phyloP scores from a whole-genome alignment of 2,329 filamentous ascomycete genomes.

The Raffaelea arxii region DNA sequence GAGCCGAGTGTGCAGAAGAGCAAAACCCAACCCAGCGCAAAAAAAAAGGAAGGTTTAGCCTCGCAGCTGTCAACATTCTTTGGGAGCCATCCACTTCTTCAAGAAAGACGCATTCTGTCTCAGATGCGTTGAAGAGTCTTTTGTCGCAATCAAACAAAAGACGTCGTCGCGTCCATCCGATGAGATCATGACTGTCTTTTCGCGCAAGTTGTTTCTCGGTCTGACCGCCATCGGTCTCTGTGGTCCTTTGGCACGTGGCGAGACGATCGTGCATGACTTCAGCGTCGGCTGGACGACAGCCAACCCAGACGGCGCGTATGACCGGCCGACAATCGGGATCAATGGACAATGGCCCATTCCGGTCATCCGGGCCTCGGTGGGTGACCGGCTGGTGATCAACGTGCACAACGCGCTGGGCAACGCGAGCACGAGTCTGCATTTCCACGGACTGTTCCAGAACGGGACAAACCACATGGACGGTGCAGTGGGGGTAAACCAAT shows the following conservation, averaged over 20 bases:
- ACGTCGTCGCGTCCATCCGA: background rate
- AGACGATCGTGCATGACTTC: slow-evolving; percentile 50
- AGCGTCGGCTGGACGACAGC: slow-evolving; percentile 61
- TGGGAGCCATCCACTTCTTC: too few relatives aligned
- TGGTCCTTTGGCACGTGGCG: slow-evolving; percentile 21
- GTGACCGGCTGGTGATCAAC: slow-evolving; percentile 50
- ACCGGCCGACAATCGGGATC: slow-evolving; percentile 60
- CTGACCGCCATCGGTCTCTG: background rate
- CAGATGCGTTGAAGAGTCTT: too few relatives aligned
- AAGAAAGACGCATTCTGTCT: too few relatives aligned
- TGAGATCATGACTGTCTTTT: background rate
- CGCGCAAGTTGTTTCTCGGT: background rate
- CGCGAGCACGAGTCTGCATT: slow-evolving; percentile 54
- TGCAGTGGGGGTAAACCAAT: slow-evolving; percentile 55
- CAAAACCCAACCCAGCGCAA: background rate
- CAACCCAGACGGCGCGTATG: slow-evolving; percentile 58
- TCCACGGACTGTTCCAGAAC: slow-evolving; percentile 59
- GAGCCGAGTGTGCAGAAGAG: background rate
- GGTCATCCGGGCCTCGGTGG: slow-evolving; percentile 49
- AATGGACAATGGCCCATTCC: slow-evolving; percentile 70
- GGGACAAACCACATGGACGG: slow-evolving; percentile 66
- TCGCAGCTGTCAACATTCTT: too few relatives aligned
- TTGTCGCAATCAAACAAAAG: too few relatives aligned
- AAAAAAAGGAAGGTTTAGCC: background rate
- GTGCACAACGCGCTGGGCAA: slow-evolving; percentile 52